Evolutionary conservation across 2,329 filamentous ascomycete genomes (phyloP).

Genomic region (Claviceps humidiphila): DNA sequence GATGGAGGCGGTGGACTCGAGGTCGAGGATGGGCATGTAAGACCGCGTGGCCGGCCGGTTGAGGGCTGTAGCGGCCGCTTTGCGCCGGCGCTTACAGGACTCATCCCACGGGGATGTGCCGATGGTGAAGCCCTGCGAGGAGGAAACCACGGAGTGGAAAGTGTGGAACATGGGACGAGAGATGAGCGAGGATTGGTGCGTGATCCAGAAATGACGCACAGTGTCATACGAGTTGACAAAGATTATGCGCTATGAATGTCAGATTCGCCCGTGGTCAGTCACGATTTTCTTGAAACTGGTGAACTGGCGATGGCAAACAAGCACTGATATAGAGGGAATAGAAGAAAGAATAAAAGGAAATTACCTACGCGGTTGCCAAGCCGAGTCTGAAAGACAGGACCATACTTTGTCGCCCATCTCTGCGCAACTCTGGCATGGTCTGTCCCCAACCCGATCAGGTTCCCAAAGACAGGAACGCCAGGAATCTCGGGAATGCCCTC

Average conservation of each 20-base stretch:
- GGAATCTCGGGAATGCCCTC: constrained; percentile 49
- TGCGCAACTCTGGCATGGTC: constrained; percentile 41
- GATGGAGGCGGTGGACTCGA: constrained; percentile 60
- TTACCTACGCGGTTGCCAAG: constrained; percentile 50
- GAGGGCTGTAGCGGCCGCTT: constrained; percentile 65
- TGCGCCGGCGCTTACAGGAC: constrained; percentile 62
- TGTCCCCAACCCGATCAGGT: constrained; percentile 45
- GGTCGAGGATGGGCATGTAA: constrained; percentile 72
- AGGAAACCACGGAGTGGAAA: constrained; percentile 67
- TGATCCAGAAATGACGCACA: constrained; percentile 63
- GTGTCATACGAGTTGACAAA: constrained; percentile 70
- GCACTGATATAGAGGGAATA: not conserved
- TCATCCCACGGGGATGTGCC: constrained; percentile 78
- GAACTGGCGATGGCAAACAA: not conserved
- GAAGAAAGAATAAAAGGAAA: not conserved
- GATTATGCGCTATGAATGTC: constrained; percentile 41
- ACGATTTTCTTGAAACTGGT: no score
- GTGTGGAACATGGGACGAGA: constrained; percentile 69
- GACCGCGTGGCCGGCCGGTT: constrained; percentile 64
- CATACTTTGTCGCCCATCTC: constrained; percentile 46
- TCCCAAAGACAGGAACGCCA: constrained; percentile 49
- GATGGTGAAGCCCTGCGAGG: constrained; percentile 67
- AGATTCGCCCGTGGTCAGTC: no score
- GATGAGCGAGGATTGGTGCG: constrained; percentile 64
- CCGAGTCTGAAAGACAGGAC: constrained; percentile 51